Conservation (phyloP, 106 monocot species). For the Phalaenopsis aphrodite region DNA sequence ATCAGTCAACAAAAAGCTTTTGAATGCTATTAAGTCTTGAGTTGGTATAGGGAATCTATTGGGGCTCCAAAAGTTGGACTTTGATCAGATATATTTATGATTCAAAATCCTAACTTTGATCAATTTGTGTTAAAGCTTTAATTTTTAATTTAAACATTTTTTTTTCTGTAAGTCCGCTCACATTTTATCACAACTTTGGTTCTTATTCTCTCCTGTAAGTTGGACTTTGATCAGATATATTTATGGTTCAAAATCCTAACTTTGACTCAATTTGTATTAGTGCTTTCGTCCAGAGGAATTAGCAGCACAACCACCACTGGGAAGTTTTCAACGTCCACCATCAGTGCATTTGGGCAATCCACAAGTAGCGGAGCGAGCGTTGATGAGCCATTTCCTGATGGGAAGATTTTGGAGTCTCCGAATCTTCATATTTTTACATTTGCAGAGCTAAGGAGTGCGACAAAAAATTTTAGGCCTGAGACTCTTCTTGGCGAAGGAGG, state of each 20-base stretch:
- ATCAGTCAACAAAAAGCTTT: not conserved
- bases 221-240: not conserved
- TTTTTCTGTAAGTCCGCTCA: not conserved
- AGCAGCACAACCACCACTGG: slow-evolving; percentile 21
- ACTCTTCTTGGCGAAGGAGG: slow-evolving; percentile 53
- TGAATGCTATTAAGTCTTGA: not conserved
- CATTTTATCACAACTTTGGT: not conserved
- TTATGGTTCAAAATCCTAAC: not conserved
- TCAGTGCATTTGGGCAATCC: slow-evolving; percentile 24
- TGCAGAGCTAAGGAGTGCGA: slow-evolving; percentile 32
- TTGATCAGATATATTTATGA: not conserved
- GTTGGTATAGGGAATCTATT: not conserved
- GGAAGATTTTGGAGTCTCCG: slow-evolving; percentile 29
- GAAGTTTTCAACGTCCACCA: slow-evolving; percentile 26
- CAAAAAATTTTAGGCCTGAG: slow-evolving; percentile 47
- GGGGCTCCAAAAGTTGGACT: not conserved
- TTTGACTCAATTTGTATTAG: not conserved
- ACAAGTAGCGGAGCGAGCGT: slow-evolving; percentile 22
- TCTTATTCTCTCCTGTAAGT: not conserved
- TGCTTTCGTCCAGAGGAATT: slow-evolving; percentile 7
- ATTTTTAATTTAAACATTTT: not conserved
- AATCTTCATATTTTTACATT: slow-evolving; percentile 43
- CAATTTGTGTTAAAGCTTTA: not conserved
- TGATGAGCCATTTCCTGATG: slow-evolving; percentile 13
- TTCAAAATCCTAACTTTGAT: not conserved